Evolutionary conservation across 306 rosid species (phyloP).

Genomic region (Lagenaria siceraria): DNA sequence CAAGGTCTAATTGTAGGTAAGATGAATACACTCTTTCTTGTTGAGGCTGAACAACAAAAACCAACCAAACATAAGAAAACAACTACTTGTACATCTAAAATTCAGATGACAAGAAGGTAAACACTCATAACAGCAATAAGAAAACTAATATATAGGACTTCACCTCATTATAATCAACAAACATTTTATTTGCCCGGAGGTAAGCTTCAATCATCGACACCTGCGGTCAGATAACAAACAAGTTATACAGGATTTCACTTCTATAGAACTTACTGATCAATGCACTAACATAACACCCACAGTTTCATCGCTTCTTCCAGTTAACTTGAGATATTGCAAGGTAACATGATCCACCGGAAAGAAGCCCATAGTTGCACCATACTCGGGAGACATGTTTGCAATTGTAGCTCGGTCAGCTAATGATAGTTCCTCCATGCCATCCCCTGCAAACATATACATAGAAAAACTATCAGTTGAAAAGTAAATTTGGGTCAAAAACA

Average conservation of each 20-base stretch:
- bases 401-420: constrained; percentile 97
- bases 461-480: background rate
- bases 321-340: constrained; percentile 83
- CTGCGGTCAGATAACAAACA: constrained; percentile 30
- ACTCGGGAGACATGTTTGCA: constrained; percentile 98
- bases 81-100: background rate
- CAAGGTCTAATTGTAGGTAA: constrained; percentile 69
- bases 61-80: background rate
- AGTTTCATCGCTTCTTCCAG: constrained; percentile 89
- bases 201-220: constrained; percentile 89
- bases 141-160: background rate
- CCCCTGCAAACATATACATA: constrained; percentile 46
- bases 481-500: background rate
- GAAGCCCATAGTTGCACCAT: constrained; percentile 99
- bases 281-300: constrained; percentile 29
- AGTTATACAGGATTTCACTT: background rate
- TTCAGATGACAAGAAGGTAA: background rate
- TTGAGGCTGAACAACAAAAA: constrained; percentile 51
- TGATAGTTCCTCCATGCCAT: constrained; percentile 81
- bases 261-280: background rate
- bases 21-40: constrained; percentile 88
- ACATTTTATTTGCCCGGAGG: constrained; percentile 83
- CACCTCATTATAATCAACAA: constrained; percentile 92
- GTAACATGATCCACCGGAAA: constrained; percentile 95
- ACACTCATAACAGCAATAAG: background rate